Evolutionary conservation across 2,329 filamentous ascomycete species (phyloP), one percentile per base, ranked within the genome.

Genomic region (Graphiopsis chlorocephala): DNA sequence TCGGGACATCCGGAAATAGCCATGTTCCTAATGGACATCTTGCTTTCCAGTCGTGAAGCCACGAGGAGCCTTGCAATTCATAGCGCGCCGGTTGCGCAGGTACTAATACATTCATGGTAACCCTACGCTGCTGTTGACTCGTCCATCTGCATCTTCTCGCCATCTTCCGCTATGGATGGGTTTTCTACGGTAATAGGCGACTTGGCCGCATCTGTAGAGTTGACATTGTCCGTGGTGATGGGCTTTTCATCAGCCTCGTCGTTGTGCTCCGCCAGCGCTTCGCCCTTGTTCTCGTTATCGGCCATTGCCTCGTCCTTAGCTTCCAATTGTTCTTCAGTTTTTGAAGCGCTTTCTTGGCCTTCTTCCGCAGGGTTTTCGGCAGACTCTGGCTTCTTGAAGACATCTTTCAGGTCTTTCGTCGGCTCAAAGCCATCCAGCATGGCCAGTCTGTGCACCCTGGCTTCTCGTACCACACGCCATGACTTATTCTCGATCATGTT

Each of bases 401-500:
- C 52, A 8, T 64, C 53, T 42, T 64, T 55, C 14, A 64, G n/a
- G 5, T 55, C 20, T 17, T 42, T 52, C 5, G 23, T 20, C 2
- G 53, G 53, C 42, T 64, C 61, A 25, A 58, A 59, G 7, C 45
- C 38, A 23, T 52, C 61, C 20, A 64, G 31, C 23, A 88, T 81
- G 52, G 87, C 85, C 69, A 98, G 84, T 71, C 90, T 90, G 64
- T 84, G 87, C 68, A 87, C 87, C 64, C 90, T 88, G 11, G 92
- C 90, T 68, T 96, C 86, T 61, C 95, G 88, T 68, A 99, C 81
- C 5, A 92, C 91, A 70, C 93, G 87, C 95, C 95, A 99, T 64
- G 88, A 90, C 77, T 96, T 94, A 80, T 92, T 97, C 23, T 89
- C 87, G 76, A 96, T 96, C 63, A 88, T 85, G 68, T 91, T 90